Base-by-base conservation (phyloP, 148 eudicot species). In the Simmondsia chinensis region DNA sequence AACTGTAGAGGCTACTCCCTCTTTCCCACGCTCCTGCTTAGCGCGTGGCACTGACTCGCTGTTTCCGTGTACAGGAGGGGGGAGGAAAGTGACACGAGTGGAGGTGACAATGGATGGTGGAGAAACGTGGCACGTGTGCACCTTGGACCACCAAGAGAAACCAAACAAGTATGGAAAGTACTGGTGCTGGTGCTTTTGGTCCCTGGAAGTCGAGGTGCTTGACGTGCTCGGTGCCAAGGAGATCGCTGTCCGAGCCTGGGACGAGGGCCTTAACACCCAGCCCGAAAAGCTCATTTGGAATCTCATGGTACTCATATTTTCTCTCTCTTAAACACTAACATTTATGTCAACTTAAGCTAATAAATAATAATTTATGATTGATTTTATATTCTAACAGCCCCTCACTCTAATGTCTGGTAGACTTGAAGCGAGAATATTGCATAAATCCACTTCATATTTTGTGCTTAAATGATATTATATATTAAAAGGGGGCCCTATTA, bases 181-280 rank as follows among this genome's bases (percentile, higher is more conserved):
- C 56, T 85, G 97, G 97, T 91, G 95, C 38, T 91, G 97, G 97
- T 91, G 97, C 47, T 91, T 91, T 39, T 91, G 95, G 97, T 82
- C 94, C 0, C 44, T 85, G 27, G 94, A 91, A 63, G 95, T 91
- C 3, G 89, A 82, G 54, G 95, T 82, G 1, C 67, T 79, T 5
- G 81, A 79, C 62, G 49, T 91, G n/a, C 80, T 91, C 2, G 66
- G 60, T 3, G 73, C 97, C 28, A 85, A 82, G 39, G 95, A 85
- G 56, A 75, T 91, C 0, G 88, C 94, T 0, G 97, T 85, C 4
- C 79, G 97, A 28, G 95, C 97, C 16, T 85, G 95, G 95, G 97
- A 91, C 34, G 74, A 82, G 28, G 57, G 81, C 22, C 94, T 59
- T 33, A 85, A 85, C 68, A 85, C 95, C 11, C 95, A 91, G 20